A percentile compares a stretch with the other conserved stretches of the same genome.
Evolutionary conservation across 192 early-diverging fungal species (phyloP).

Genomic region (Coemansia reversa): DNA sequence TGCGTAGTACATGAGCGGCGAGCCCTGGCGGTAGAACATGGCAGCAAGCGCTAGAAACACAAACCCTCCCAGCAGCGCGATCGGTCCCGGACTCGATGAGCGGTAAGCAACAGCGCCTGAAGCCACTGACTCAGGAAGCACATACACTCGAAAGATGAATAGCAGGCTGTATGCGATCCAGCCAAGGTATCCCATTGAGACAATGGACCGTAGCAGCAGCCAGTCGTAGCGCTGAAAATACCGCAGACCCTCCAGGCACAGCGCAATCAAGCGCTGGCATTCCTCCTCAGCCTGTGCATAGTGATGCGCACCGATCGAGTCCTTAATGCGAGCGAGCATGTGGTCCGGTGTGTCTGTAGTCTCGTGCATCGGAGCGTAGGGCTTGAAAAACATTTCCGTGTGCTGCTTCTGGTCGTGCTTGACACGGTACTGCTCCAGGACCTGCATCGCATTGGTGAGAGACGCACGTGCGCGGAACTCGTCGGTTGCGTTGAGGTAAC

Average conservation of each 20-base stretch:
- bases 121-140: slow-evolving; percentile 19
- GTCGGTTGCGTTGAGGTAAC: slow-evolving; percentile 69
- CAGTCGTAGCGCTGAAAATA: slow-evolving; percentile 98
- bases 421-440: slow-evolving; percentile 82
- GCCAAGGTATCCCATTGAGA: slow-evolving; percentile 83
- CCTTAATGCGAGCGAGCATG: slow-evolving; percentile 60
- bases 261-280: slow-evolving; percentile 61
- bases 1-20: slow-evolving; percentile 82
- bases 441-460: slow-evolving; percentile 80
- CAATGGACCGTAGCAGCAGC: slow-evolving; percentile 82
- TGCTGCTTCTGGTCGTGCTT: slow-evolving; percentile 79
- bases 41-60: slow-evolving; percentile 50
- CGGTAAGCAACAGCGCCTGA: slow-evolving; percentile 2
- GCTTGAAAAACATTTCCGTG: slow-evolving; percentile 77
- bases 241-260: slow-evolving; percentile 80
- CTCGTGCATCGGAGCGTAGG: slow-evolving; percentile 67
- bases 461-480: slow-evolving; percentile 75
- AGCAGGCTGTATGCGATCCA: slow-evolving; percentile 86
- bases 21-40: slow-evolving; percentile 73
- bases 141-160: slow-evolving; percentile 73
- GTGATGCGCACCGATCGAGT: slow-evolving; percentile 58
- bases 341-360: slow-evolving; percentile 54
- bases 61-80: slow-evolving; percentile 45
- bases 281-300: slow-evolving; percentile 69
- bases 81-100: slow-evolving; percentile 16